A percentile compares a stretch with the other conserved stretches of the same genome.
These are phyloP conservation scores for Saccharomyces paradoxus DNA, from an alignment of 805 yeast species.

Conservation along the genomic window DNA sequence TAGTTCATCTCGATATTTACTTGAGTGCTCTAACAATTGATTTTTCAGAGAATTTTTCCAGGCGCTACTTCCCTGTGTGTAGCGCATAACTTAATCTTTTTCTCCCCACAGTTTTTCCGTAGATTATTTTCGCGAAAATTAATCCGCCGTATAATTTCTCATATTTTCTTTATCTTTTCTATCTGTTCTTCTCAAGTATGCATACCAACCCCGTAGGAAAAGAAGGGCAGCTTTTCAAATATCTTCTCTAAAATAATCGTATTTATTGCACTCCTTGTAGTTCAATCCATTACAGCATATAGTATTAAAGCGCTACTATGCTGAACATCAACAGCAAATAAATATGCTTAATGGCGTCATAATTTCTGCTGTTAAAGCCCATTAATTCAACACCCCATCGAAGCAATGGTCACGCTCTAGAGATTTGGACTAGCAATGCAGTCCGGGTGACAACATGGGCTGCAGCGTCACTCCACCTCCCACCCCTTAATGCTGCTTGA, in stretches of 20 bases:
- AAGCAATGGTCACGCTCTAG: too few relatives aligned
- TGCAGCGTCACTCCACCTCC: too few relatives aligned
- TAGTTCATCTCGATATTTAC: background rate
- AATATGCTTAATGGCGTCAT: too few relatives aligned
- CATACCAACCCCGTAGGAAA: background rate
- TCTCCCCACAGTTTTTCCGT: background rate
- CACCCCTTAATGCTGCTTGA: too few relatives aligned
- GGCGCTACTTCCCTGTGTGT: background rate
- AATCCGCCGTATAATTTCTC: background rate
- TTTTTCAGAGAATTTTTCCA: background rate
- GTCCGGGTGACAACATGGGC: too few relatives aligned
- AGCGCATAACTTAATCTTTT: background rate
- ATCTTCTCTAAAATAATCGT: background rate
- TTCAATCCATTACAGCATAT: background rate
- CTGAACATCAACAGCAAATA: too few relatives aligned
- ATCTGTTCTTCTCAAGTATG: too few relatives aligned
- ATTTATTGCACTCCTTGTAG: background rate
- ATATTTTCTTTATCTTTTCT: background rate
- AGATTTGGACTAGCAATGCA: too few relatives aligned
- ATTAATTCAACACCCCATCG: too few relatives aligned
- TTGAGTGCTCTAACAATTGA: background rate
- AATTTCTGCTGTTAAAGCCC: constrained; percentile 4
- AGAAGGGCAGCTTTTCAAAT: background rate
- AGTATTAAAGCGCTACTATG: background rate
- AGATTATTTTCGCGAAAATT: background rate